phyloP scores from a whole-genome alignment of 139 green algal species.

The Eudorina sp. region DNA sequence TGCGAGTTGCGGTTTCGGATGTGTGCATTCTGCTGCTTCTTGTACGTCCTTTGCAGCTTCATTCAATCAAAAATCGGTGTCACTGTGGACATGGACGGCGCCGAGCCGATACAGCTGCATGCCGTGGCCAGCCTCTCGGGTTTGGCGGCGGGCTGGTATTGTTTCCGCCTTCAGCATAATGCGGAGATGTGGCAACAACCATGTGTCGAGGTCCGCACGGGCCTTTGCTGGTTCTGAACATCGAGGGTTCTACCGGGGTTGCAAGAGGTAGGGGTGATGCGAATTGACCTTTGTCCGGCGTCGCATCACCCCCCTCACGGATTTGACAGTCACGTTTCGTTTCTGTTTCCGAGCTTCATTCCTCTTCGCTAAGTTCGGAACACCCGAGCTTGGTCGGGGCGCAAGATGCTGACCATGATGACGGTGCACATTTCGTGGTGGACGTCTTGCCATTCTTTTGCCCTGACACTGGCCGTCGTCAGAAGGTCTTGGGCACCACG shows the following conservation, averaged over 20 bases:
- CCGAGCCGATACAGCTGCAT: background rate
- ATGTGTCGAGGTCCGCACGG: no score
- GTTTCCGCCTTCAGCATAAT: no score
- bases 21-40: conserved; percentile 27
- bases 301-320: background rate
- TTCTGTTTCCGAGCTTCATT: no score
- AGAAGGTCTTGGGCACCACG: no score
- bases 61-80: background rate
- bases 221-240: no score
- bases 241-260: background rate
- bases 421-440: background rate
- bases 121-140: background rate
- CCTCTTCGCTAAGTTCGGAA: no score
- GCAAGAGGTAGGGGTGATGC: no score
- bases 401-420: background rate
- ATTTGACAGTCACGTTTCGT: background rate
- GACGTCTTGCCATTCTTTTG: conserved; percentile 7
- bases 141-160: background rate
- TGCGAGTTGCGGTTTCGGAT: background rate
- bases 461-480: no score
- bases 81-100: background rate
- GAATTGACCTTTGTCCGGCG: conserved; percentile 21
- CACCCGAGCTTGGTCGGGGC: background rate
- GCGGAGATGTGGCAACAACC: no score
- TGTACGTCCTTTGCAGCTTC: conserved; percentile 13